A percentile compares a stretch with the other conserved stretches of the same genome.
phyloP scores from a whole-genome alignment of 1,284 basidiomycete genomes.

The Exobasidium cylindrosporum region DNA sequence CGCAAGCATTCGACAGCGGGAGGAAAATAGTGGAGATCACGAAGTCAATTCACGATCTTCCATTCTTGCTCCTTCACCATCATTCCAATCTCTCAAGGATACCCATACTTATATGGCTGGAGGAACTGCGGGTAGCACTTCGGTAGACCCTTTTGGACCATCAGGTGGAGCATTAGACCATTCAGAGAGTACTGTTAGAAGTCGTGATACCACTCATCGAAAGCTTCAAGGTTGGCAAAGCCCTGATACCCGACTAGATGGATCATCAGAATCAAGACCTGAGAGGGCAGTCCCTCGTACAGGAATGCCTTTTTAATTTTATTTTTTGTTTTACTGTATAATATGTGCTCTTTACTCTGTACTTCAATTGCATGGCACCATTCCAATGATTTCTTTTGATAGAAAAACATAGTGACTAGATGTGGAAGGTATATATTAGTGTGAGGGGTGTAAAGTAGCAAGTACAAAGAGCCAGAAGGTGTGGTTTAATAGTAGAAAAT shows the following conservation, averaged over 20 bases:
- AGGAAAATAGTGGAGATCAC: neutral
- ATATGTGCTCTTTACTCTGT: too few relatives aligned
- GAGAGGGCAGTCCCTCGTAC: too few relatives aligned
- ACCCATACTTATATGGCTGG: neutral
- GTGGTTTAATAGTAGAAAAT: too few relatives aligned
- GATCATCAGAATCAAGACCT: neutral
- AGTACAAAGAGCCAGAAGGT: too few relatives aligned
- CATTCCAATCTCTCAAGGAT: neutral
- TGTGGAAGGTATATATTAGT: too few relatives aligned
- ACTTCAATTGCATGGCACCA: too few relatives aligned
- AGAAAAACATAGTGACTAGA: too few relatives aligned
- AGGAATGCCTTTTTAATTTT: too few relatives aligned
- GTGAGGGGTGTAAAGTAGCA: too few relatives aligned
- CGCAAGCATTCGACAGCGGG: neutral
- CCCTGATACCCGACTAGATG: neutral
- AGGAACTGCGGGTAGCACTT: neutral
- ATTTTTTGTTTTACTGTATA: too few relatives aligned
- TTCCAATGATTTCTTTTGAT: too few relatives aligned
- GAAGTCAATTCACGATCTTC: neutral
- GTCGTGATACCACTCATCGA: neutral
- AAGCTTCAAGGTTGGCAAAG: neutral
- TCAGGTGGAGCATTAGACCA: neutral
- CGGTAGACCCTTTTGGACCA: neutral
- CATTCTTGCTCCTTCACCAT: neutral
- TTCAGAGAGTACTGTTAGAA: neutral